phyloP scores from a whole-genome alignment of 2,329 filamentous ascomycete genomes.

The Aureobasidium pullulans region DNA sequence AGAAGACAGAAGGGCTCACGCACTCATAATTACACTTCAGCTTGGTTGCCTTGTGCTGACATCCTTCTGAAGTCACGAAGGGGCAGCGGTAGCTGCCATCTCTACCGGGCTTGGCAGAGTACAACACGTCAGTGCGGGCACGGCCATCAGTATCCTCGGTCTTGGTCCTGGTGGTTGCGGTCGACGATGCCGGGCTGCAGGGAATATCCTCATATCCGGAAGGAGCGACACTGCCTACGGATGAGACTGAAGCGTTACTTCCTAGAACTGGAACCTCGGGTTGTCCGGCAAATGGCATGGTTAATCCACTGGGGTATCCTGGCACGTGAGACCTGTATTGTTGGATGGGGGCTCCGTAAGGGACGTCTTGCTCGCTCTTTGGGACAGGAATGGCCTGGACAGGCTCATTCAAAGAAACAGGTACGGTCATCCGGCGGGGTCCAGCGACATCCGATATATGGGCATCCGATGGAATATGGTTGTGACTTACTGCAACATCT shows the following conservation, averaged over 20 bases:
- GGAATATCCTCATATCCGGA: background rate
- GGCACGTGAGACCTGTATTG: slow-evolving; percentile 2
- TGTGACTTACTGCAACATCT: slow-evolving; percentile 10
- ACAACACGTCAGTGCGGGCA: slow-evolving; percentile 53
- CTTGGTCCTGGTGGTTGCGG: background rate
- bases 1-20: slow-evolving; percentile 16
- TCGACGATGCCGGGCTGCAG: background rate
- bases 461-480: background rate
- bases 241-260: background rate
- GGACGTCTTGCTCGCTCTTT: background rate
- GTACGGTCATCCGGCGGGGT: slow-evolving; percentile 4
- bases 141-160: slow-evolving; percentile 24
- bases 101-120: slow-evolving; percentile 56
- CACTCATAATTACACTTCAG: slow-evolving; percentile 99
- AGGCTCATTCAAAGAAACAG: background rate
- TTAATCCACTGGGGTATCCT: background rate
- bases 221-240: background rate
- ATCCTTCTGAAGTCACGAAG: slow-evolving; percentile 64
- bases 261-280: background rate
- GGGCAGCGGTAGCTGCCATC: slow-evolving; percentile 94
- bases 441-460: background rate
- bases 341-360: slow-evolving; percentile 5
- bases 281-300: background rate
- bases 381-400: background rate
- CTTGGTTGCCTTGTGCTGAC: slow-evolving; percentile 87